Base-by-base conservation (phyloP, 2,329 filamentous ascomycete species). In the Fusarium nisikadoi region DNA sequence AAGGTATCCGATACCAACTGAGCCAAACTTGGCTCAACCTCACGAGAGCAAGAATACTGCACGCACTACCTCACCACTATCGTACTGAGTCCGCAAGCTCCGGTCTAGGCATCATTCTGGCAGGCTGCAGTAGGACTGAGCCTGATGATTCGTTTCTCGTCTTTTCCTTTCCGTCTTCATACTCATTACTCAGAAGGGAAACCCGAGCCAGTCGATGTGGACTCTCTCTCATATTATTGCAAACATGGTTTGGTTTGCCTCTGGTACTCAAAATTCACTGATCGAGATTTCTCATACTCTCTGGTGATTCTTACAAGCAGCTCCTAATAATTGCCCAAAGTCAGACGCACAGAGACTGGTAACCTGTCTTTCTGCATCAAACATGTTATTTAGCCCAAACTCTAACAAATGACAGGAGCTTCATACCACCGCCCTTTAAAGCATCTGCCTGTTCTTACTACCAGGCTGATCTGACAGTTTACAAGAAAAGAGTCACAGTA, bases 81-180 rank as follows among this genome's bases (percentile, higher is more conserved):
- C 50, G 45, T 59, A 43, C 42, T 53, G 62, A 65, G 27, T 55
- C 47, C 43, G 54, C 42, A 59, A 62, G 54, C 43, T 60, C 60
- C 42, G 47, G 43, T 43, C 31, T 36, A 39, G 47, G 50, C 50
- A 36, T 45, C 58, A 57, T 45, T 29, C 41, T 35, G 19, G 41
- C 41, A 62, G 59, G 59, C 13, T 58, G 19, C 41, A 58, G 59
- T 19, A 43, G 41, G 49, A 31, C 49, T 56, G 25, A 29, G n/a
- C 29, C 43, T 29, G 49, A 55, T 29, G 23, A 50, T 23, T 33
- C 23, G 14, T 42, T 39, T 46, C 23, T 42, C 36, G 14, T 42
- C 36, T 42, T 27, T 42, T 14, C 19, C 27, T 23, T 42, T 14
- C 19, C 27, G 23, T 35, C 35, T 25, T 25, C 41, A 43, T 43